Conservation (phyloP, 768 basidiomycete species). For the Lyophyllum atratum region DNA sequence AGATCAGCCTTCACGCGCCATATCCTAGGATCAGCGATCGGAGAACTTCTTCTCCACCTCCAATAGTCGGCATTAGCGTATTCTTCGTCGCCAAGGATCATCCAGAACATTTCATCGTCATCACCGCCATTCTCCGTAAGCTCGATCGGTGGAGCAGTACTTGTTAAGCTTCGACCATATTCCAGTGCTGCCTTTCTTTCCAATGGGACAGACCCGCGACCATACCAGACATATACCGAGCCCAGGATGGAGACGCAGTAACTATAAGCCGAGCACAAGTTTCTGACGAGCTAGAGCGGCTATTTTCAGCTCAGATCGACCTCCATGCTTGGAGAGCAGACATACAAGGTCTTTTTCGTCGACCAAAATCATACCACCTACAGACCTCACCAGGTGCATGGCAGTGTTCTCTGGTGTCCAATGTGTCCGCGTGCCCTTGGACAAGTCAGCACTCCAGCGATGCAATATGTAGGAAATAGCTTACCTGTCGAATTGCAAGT, state of each 20-base stretch:
- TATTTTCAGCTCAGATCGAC: neutral
- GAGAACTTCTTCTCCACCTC: constrained; percentile 62
- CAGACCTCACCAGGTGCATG: constrained; percentile 72
- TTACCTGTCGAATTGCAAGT: constrained; percentile 76
- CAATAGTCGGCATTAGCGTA: constrained; percentile 84
- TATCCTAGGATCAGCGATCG: constrained; percentile 47
- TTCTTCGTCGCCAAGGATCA: constrained; percentile 74
- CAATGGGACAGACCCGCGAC: constrained; percentile 58
- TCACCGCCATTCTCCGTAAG: constrained; percentile 68
- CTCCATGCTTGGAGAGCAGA: constrained; percentile 3
- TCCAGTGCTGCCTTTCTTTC: constrained; percentile 65
- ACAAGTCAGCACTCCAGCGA: neutral
- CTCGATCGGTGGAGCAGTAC: constrained; percentile 46
- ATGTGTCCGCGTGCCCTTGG: constrained; percentile 66
- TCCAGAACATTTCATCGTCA: constrained; percentile 82
- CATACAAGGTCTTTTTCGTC: constrained; percentile 75
- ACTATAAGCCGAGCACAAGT: constrained; percentile 84
- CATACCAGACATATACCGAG: constrained; percentile 81
- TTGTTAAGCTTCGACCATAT: constrained; percentile 56
- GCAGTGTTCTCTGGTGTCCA: constrained; percentile 82
- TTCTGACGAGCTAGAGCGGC: constrained; percentile 50
- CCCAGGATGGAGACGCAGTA: constrained; percentile 75
- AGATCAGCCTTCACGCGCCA: constrained; percentile 57
- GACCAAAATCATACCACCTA: constrained; percentile 52
- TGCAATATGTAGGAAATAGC: neutral